Evolutionary conservation across 257 asterid genomes (phyloP).

Genomic region (Lycium ferocissimum): DNA sequence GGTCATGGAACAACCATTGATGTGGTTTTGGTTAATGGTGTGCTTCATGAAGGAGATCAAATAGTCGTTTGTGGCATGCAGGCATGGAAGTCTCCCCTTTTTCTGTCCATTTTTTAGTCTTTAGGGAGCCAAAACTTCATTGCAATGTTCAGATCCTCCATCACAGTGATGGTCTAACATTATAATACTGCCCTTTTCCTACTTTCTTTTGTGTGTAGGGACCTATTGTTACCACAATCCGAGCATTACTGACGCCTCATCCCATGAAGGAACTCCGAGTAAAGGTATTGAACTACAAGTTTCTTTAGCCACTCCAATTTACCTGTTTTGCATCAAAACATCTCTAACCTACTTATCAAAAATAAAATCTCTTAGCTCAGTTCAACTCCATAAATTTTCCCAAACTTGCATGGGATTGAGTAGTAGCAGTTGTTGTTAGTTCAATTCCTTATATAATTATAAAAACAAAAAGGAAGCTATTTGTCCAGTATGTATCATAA

Average conservation of each 20-base stretch:
- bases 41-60: constrained; percentile 97
- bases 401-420: neutral
- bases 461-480: neutral
- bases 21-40: constrained; percentile 93
- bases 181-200: constrained; percentile 28
- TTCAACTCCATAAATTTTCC: neutral
- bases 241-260: constrained; percentile 96
- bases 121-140: constrained; percentile 4
- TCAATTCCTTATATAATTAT: neutral
- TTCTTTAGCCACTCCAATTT: neutral
- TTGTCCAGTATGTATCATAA: neutral
- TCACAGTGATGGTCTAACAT: neutral
- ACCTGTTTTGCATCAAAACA: neutral
- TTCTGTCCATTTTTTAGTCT: neutral
- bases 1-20: constrained; percentile 99
- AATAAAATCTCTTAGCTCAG: neutral
- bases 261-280: constrained; percentile 99
- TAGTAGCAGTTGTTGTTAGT: neutral
- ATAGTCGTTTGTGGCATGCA: constrained; percentile 97
- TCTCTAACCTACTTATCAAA: constrained; percentile 1
- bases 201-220: constrained; percentile 52
- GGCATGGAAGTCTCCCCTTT: constrained; percentile 46
- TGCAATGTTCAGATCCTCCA: constrained; percentile 31
- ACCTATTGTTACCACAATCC: constrained; percentile 82
- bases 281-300: constrained; percentile 54